Evolutionary conservation across 805 yeast genomes (phyloP).

Genomic region (Candida tibetensis): DNA sequence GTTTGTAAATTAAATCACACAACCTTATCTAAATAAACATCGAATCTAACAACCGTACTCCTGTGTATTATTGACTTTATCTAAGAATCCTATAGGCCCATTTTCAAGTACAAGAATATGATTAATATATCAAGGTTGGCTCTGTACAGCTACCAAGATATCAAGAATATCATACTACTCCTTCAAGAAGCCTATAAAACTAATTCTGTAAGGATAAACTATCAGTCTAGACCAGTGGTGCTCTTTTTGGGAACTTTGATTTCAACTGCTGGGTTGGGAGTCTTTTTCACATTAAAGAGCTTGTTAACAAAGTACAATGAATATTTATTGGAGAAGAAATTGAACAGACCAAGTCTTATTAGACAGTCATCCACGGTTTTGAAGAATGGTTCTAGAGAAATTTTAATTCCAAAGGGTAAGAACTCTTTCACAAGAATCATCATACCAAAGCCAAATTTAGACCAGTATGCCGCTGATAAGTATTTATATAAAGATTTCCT

Average conservation of each 20-base stretch:
- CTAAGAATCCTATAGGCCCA: too few relatives aligned
- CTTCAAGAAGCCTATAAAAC: conserved; percentile 37
- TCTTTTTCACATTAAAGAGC: conserved; percentile 29
- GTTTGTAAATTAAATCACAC: too few relatives aligned
- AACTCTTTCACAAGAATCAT: conserved; percentile 37
- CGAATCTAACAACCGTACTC: too few relatives aligned
- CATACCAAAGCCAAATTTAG: conserved; percentile 47
- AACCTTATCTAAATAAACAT: too few relatives aligned
- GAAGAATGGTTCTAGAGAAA: conserved; percentile 45
- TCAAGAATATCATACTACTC: conserved; percentile 31
- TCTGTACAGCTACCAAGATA: conserved; percentile 31
- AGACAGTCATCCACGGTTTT: conserved; percentile 43
- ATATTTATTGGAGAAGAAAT: conserved; percentile 19
- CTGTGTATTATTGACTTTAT: too few relatives aligned
- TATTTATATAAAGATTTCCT: conserved; percentile 48
- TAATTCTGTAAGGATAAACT: conserved; percentile 37
- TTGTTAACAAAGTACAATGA: conserved; percentile 31
- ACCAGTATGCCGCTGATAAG: conserved; percentile 54
- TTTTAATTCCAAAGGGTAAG: conserved; percentile 47
- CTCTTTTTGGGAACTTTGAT: conserved; percentile 39
- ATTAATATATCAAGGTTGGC: conserved; percentile 33
- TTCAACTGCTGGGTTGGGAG: conserved; percentile 40
- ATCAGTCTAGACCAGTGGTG: conserved; percentile 41
- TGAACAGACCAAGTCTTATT: conserved; percentile 35
- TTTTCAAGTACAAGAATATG: too few relatives aligned